phyloP scores from a whole-genome alignment of 805 yeast species.

The Metschnikowia santaceciliae region DNA sequence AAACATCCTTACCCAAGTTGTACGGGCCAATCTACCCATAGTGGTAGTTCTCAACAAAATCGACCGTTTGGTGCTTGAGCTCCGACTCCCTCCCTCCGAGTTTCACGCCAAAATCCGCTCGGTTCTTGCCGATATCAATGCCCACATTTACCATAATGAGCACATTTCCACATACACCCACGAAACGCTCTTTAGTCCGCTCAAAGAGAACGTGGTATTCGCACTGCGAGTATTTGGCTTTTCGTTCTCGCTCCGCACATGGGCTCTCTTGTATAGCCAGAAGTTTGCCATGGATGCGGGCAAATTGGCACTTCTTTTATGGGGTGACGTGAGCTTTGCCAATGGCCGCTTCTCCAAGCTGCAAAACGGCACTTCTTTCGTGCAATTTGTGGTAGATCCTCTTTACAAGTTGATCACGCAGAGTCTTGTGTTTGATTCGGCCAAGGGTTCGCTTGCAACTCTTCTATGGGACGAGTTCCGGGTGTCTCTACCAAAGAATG shows the following conservation, averaged over 20 bases:
- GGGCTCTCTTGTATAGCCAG: constrained; percentile 48
- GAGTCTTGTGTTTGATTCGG: constrained; percentile 50
- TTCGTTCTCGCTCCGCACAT: constrained; percentile 64
- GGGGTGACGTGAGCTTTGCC: constrained; percentile 73
- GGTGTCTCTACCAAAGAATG: constrained; percentile 37
- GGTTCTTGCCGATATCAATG: constrained; percentile 62
- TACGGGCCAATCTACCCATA: constrained; percentile 49
- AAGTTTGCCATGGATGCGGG: constrained; percentile 20
- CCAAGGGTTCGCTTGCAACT: constrained; percentile 31
- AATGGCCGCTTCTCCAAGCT: constrained; percentile 43
- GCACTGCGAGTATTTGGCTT: constrained; percentile 62
- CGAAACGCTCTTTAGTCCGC: constrained; percentile 50
- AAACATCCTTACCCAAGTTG: constrained; percentile 47
- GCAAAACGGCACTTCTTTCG: constrained; percentile 44
- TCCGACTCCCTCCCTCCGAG: constrained; percentile 70
- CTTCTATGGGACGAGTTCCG: constrained; percentile 49
- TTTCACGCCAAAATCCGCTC: constrained; percentile 64
- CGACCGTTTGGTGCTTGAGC: constrained; percentile 80
- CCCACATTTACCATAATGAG: constrained; percentile 37
- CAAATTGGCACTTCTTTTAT: constrained; percentile 52
- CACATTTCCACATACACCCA: constrained; percentile 25
- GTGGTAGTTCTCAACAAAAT: constrained; percentile 71
- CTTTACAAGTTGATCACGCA: constrained; percentile 69
- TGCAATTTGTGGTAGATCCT: constrained; percentile 68
- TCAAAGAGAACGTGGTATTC: constrained; percentile 64